Evolutionary conservation across 495 filamentous ascomycete species (phyloP), one percentile per base, ranked within the genome.

Genomic region (Filosporella fistucella): DNA sequence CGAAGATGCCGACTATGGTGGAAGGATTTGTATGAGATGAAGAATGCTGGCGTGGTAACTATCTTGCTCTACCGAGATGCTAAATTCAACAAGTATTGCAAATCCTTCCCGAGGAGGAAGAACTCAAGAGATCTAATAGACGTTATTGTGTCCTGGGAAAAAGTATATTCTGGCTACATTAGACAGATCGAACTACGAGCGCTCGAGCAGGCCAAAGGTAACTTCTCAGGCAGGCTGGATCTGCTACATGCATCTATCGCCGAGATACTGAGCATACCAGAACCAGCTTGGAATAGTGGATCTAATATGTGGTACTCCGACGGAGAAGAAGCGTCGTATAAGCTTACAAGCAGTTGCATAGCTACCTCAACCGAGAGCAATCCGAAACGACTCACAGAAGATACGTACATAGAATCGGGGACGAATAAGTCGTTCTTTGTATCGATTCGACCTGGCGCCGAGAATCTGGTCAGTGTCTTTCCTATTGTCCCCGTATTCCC

Each of bases 21-120:
- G 33, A 47, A 47, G 44, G 30, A 37, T 47, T 33, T 45, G 14
- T 45, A 0, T 45, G 26, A 30, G 6, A 30, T 45, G 26, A 1
- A 33, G 42, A 33, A 45, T 45, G 26, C 24, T 16, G 26, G 14
- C 10, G 14, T 33, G 2, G 13, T 33, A 32, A 1, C 0, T 37
- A 37, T 24, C 29, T 21, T 47, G 14, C 33, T 47, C 44, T 47
- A 38, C 3, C 17, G 33, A 36, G 3, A 22, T 38, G 10, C 30
- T 38, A 38, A 47, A 3, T 38, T 47, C 33, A 47, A 47, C 10
- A 38, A 36, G 14, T 47, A 47, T 47, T n/a, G n/a, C n/a, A n/a
- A n/a, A 24, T 2, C 29, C 0, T 38, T 47, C 44, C 24, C 4
- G 18, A 1, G 1, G 1, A 30, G 28, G 18, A 45, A 32, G 42